Conservation (phyloP, 345 rosid species). For the Dipteronia sinensis region DNA sequence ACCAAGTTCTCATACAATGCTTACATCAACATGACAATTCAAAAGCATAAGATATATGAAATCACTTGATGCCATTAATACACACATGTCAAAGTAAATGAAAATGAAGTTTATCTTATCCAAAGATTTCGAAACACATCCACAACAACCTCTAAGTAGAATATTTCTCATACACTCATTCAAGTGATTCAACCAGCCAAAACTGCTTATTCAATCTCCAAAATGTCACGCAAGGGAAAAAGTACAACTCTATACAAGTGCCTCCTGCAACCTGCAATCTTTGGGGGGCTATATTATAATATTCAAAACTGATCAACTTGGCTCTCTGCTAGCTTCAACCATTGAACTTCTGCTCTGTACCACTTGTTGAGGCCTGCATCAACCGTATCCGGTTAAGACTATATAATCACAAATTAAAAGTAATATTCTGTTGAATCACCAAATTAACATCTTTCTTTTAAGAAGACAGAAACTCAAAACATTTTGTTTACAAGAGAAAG, state of each 20-base stretch:
- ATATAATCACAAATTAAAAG: background rate
- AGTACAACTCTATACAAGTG: conserved; percentile 45
- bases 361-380: conserved; percentile 81
- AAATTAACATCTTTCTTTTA: background rate
- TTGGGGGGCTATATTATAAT: background rate
- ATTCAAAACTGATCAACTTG: conserved; percentile 27
- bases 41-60: conserved; percentile 20
- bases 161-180: conserved; percentile 17
- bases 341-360: conserved; percentile 67
- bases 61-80: conserved; percentile 23
- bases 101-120: conserved; percentile 36
- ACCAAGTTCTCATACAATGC: background rate
- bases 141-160: conserved; percentile 10
- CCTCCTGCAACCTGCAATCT: conserved; percentile 13
- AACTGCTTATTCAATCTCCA: conserved; percentile 42
- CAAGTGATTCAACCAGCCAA: conserved; percentile 13
- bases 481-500: background rate
- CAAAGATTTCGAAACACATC: conserved; percentile 10
- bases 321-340: conserved; percentile 27
- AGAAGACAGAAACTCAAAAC: background rate
- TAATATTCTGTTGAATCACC: background rate
- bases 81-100: conserved; percentile 23
- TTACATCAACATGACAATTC: conserved; percentile 12
- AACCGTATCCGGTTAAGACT: conserved; percentile 15
- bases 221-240: conserved; percentile 31